phyloP scores from a whole-genome alignment of 2,329 filamentous ascomycete species.

The Metarhizium humberi region DNA sequence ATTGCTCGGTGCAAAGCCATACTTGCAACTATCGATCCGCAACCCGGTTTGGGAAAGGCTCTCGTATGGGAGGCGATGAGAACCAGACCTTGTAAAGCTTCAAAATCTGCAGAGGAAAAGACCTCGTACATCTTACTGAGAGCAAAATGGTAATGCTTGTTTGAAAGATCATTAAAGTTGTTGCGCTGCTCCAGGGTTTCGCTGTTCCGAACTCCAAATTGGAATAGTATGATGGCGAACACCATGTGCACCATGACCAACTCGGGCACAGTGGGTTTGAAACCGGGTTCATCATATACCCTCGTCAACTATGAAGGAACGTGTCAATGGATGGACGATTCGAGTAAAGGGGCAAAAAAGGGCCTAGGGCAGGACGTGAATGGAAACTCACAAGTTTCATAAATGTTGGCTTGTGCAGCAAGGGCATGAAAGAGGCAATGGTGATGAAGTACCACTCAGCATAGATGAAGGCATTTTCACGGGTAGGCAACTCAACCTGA shows the following conservation, averaged over 20 bases:
- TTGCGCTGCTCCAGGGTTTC: conserved; percentile 43
- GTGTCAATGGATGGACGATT: neutral
- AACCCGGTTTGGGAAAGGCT: conserved; percentile 70
- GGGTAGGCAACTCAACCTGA: conserved; percentile 51
- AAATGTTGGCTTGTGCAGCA: conserved; percentile 70
- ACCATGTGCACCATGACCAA: conserved; percentile 69
- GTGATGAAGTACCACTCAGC: conserved; percentile 68
- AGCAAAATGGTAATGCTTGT: conserved; percentile 70
- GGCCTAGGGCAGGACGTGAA: neutral
- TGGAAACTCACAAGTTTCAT: conserved; percentile 49
- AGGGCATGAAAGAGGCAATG: conserved; percentile 61
- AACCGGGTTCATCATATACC: conserved; percentile 61
- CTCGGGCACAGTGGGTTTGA: conserved; percentile 54
- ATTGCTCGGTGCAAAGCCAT: conserved; percentile 59
- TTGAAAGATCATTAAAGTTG: conserved; percentile 54
- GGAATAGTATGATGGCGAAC: conserved; percentile 68
- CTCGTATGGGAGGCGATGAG: conserved; percentile 65
- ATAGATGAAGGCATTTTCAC: conserved; percentile 57
- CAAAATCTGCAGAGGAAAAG: conserved; percentile 48
- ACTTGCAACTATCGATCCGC: conserved; percentile 59
- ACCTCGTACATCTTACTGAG: conserved; percentile 61
- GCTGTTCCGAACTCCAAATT: conserved; percentile 63
- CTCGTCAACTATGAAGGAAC: conserved; percentile 38
- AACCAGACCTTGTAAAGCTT: conserved; percentile 63
- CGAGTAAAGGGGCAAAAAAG: neutral